Evolutionary conservation across 345 rosid species (phyloP).

Genomic region (Hevea brasiliensis): DNA sequence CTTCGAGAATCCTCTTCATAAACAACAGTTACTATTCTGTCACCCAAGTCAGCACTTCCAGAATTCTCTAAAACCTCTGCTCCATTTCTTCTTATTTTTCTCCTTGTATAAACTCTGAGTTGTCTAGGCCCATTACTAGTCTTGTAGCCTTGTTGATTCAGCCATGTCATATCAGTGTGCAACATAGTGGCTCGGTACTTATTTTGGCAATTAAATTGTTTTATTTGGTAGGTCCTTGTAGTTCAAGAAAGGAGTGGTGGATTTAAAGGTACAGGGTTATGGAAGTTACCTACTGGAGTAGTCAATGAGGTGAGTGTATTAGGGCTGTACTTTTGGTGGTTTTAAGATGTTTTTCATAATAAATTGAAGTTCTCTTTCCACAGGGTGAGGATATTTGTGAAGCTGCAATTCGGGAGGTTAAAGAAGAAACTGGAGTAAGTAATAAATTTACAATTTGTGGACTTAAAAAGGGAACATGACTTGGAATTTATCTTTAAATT

Average conservation of each 20-base stretch:
- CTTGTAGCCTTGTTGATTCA: too few species aligned
- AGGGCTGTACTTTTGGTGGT: neutral
- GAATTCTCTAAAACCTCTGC: too few species aligned
- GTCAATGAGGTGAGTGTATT: conserved; percentile 52
- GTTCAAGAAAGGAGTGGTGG: conserved; percentile 68
- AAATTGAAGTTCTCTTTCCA: conserved; percentile 13
- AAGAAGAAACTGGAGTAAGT: conserved; percentile 90
- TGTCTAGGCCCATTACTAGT: too few species aligned
- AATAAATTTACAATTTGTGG: neutral
- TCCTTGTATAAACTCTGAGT: too few species aligned
- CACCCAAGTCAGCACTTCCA: too few species aligned
- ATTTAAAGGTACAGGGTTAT: conserved; percentile 53
- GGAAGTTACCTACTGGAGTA: conserved; percentile 90
- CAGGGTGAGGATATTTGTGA: conserved; percentile 75
- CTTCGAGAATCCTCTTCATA: too few species aligned
- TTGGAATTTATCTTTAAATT: neutral
- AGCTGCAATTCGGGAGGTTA: conserved; percentile 72
- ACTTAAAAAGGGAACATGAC: neutral
- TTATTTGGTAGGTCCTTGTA: conserved; percentile 58
- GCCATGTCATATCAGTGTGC: too few species aligned
- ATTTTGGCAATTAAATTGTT: neutral
- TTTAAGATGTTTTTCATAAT: neutral
- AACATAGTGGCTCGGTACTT: too few species aligned
- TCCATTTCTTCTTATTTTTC: too few species aligned
- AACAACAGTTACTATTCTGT: too few species aligned